These are phyloP conservation scores for Phaeotremella fagi DNA, from an alignment of 768 basidiomycete genomes.

Conservation along the genomic window DNA sequence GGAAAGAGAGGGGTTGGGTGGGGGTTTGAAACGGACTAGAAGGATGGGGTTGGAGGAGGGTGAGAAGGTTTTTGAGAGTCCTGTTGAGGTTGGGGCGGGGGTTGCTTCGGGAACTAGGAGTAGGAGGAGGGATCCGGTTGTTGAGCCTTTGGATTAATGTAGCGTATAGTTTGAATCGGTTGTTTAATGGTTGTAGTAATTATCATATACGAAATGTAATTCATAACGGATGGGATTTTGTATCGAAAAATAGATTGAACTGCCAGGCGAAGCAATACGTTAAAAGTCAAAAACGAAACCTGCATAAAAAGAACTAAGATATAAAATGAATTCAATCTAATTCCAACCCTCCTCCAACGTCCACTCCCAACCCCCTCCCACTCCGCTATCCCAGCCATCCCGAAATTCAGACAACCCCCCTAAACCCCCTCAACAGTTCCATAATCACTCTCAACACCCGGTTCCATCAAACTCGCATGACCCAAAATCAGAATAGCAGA, in stretches of 20 bases:
- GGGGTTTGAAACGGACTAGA: conserved; percentile 32
- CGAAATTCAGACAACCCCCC: too few species aligned
- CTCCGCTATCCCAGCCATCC: too few species aligned
- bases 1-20: conserved; percentile 21
- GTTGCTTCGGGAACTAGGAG: conserved; percentile 1
- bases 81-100: background rate
- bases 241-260: too few species aligned
- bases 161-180: background rate
- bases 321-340: too few species aligned
- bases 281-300: too few species aligned
- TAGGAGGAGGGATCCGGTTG: background rate
- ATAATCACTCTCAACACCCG: conserved; percentile 92
- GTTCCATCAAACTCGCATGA: conserved; percentile 85
- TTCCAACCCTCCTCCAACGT: too few species aligned
- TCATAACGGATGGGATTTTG: too few species aligned
- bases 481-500: conserved; percentile 75
- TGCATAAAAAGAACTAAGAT: too few species aligned
- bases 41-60: conserved; percentile 44
- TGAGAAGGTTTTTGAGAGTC: background rate
- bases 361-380: too few species aligned
- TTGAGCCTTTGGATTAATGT: background rate
- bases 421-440: conserved; percentile 58
- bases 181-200: background rate
- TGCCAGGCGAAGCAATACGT: too few species aligned
- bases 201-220: too few species aligned